Percentiles rank a stretch among this genome's conserved stretches.
These are phyloP conservation scores for Mycena chlorophos DNA, from an alignment of 768 basidiomycete genomes.

Conservation along the genomic window DNA sequence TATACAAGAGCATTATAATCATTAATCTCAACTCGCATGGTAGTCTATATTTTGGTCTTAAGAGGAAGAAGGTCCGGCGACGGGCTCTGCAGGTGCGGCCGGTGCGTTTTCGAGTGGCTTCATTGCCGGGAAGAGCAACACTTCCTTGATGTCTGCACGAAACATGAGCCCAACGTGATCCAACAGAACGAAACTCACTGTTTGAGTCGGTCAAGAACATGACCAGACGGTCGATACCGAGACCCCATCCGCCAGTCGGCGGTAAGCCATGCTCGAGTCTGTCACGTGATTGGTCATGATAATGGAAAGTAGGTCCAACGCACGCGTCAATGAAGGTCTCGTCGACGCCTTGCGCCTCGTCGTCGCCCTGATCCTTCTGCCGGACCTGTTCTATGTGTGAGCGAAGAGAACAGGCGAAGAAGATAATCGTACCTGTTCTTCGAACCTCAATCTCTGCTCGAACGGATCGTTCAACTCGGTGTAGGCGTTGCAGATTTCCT, in stretches of 20 bases:
- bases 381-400: conserved; percentile 46
- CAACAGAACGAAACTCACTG: conserved; percentile 48
- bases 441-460: conserved; percentile 92
- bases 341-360: conserved; percentile 96
- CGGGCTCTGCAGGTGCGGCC: conserved; percentile 25
- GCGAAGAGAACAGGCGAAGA: background rate
- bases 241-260: conserved; percentile 96
- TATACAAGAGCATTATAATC: conserved; percentile 11
- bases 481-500: conserved; percentile 98
- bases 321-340: conserved; percentile 96
- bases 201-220: conserved; percentile 99
- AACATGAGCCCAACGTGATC: too few species aligned
- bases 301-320: conserved; percentile 87
- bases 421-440: conserved; percentile 68
- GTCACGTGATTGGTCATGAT: conserved; percentile 41
- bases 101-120: conserved; percentile 68
- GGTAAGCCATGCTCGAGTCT: conserved; percentile 97
- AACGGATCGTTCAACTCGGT: conserved; percentile 99
- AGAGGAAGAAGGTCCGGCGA: background rate
- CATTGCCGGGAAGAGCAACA: conserved; percentile 96
- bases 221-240: conserved; percentile 93
- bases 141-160: conserved; percentile 90
- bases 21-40: background rate
- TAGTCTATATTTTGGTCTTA: background rate
- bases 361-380: conserved; percentile 97